A percentile compares a stretch with the other conserved stretches of the same genome.
Evolutionary conservation across 148 eudicot species (phyloP).

Genomic region (Chenopodium formosanum): DNA sequence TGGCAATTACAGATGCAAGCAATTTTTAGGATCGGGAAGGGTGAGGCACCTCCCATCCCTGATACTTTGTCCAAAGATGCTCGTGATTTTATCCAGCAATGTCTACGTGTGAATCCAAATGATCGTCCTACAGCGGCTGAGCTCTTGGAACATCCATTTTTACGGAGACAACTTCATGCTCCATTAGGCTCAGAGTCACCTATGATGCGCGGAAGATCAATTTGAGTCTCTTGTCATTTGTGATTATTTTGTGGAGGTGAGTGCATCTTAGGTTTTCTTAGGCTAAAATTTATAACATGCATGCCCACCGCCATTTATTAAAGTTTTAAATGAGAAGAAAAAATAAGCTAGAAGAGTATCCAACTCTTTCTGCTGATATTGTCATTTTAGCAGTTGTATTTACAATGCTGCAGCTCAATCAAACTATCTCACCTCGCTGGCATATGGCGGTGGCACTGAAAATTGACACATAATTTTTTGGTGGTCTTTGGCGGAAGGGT

Average conservation of each 20-base stretch:
- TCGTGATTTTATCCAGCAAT: slow-evolving; percentile 50
- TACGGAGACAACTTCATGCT: slow-evolving; percentile 43
- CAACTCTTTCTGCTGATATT: neutral
- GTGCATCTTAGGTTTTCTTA: slow-evolving; percentile 3
- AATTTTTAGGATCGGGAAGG: slow-evolving; percentile 67
- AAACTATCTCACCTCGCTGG: too few species aligned
- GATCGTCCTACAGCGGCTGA: slow-evolving; percentile 45
- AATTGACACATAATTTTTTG: too few species aligned
- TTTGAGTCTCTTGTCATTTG: slow-evolving; percentile 5
- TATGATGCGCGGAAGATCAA: slow-evolving; percentile 32
- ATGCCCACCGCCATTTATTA: neutral
- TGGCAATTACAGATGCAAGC: slow-evolving; percentile 55
- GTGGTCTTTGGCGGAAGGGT: neutral
- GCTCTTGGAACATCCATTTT: slow-evolving; percentile 46
- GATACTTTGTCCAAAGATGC: slow-evolving; percentile 64
- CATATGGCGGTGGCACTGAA: neutral
- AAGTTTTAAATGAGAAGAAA: too few species aligned
- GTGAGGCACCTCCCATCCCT: slow-evolving; percentile 68
- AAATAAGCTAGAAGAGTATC: neutral
- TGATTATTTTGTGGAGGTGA: slow-evolving; percentile 13
- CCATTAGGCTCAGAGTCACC: slow-evolving; percentile 57
- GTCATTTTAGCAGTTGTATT: neutral
- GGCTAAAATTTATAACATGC: neutral
- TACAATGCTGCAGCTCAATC: too few species aligned
- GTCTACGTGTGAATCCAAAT: slow-evolving; percentile 35